Percentiles rank a stretch among this genome's conserved stretches.
These are phyloP conservation scores for Fusarium luffae DNA, from an alignment of 2,329 filamentous ascomycete genomes.

Conservation along the genomic window DNA sequence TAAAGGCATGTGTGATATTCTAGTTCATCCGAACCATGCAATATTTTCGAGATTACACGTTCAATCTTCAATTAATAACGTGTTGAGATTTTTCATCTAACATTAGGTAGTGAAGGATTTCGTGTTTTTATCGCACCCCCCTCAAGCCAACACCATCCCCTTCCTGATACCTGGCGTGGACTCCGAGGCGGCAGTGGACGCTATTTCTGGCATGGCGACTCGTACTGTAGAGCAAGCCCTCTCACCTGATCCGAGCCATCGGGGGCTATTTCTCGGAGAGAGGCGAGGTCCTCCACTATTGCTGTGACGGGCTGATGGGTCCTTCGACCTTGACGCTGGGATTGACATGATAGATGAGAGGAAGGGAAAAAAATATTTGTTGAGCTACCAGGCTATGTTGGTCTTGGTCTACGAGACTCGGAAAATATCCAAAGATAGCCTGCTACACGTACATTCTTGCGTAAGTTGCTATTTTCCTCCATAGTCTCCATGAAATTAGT, in stretches of 20 bases:
- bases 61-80: background rate
- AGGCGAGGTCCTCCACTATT: constrained; percentile 38
- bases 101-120: background rate
- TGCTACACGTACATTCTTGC: background rate
- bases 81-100: background rate
- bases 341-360: constrained; percentile 2
- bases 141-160: background rate
- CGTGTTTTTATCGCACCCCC: background rate
- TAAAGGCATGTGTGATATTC: background rate
- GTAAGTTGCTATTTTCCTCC: background rate
- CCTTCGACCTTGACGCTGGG: background rate
- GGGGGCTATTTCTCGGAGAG: constrained; percentile 35
- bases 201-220: constrained; percentile 43
- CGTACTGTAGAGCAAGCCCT: constrained; percentile 30
- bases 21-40: background rate
- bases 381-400: background rate
- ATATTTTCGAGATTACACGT: background rate
- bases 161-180: constrained; percentile 30
- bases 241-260: constrained; percentile 38
- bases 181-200: constrained; percentile 42
- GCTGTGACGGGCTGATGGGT: constrained; percentile 13
- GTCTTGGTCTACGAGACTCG: background rate
- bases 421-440: background rate
- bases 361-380: background rate
- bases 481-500: background rate